Conservation (phyloP, 331 rosid species). For the Quercus tomentella region DNA sequence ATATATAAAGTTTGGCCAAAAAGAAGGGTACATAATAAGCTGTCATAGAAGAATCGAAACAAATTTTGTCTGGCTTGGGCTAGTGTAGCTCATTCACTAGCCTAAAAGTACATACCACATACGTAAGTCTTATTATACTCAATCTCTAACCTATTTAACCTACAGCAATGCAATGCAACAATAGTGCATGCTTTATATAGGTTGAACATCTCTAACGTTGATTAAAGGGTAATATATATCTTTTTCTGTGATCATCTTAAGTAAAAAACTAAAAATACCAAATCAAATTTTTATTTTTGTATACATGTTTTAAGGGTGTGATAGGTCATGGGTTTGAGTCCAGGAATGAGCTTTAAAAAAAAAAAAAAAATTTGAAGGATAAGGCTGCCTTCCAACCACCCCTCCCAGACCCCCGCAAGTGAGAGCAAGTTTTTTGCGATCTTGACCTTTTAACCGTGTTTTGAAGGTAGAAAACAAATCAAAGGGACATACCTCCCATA, state of each 20-base stretch:
- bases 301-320: not conserved
- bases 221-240: conserved; percentile 8
- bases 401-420: too few species aligned
- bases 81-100: not conserved
- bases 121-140: not conserved
- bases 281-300: not conserved
- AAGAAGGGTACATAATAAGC: not conserved
- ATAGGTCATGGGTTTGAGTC: too few species aligned
- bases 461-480: not conserved
- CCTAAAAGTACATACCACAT: not conserved
- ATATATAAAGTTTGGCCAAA: not conserved
- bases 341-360: too few species aligned
- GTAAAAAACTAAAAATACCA: conserved; percentile 14
- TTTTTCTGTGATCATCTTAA: not conserved
- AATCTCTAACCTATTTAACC: not conserved
- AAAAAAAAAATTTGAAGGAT: too few species aligned
- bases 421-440: too few species aligned
- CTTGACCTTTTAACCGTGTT: not conserved
- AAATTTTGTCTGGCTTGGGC: conserved; percentile 14
- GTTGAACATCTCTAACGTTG: conserved; percentile 7
- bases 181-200: not conserved
- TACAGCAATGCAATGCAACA: not conserved
- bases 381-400: too few species aligned
- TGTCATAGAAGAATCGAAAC: conserved; percentile 16
- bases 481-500: conserved; percentile 51